Evolutionary conservation across 2,329 filamentous ascomycete species (phyloP).

Genomic region (Verticillium albo-atrum): DNA sequence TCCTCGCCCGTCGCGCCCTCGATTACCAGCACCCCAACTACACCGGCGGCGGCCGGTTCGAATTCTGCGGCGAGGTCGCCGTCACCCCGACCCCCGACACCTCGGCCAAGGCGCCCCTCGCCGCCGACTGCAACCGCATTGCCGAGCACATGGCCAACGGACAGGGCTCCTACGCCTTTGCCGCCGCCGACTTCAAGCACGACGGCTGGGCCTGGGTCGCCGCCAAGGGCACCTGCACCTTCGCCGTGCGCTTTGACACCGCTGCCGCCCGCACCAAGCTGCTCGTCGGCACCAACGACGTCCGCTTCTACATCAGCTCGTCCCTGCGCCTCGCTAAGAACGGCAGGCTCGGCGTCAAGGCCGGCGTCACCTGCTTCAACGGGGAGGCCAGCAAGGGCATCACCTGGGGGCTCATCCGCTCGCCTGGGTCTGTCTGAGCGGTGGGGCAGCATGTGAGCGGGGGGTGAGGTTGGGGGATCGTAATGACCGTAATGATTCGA

Average conservation of each 20-base stretch:
- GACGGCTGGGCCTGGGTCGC: constrained; percentile 9
- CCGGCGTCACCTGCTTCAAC: constrained; percentile 7
- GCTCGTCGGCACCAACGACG: constrained; percentile 11
- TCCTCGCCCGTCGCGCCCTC: neutral
- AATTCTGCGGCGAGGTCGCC: constrained; percentile 11
- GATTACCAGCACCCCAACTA: neutral
- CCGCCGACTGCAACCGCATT: constrained; percentile 6
- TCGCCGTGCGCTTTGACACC: constrained; percentile 4
- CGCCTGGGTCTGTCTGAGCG: neutral
- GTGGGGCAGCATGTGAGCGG: neutral
- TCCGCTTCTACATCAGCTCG: constrained; percentile 8
- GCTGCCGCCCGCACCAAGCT: constrained; percentile 1
- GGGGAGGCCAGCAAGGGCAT: constrained; percentile 4
- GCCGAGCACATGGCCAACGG: neutral
- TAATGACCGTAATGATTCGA: too few relatives aligned
- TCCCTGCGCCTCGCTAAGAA: constrained; percentile 2
- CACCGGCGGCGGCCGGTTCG: constrained; percentile 5
- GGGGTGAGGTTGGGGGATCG: neutral
- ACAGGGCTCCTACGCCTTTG: constrained; percentile 8
- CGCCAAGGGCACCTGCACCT: constrained; percentile 8
- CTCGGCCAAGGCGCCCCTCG: constrained; percentile 6
- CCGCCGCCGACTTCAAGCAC: constrained; percentile 4
- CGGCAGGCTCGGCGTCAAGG: constrained; percentile 7
- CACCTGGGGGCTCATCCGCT: constrained; percentile 7
- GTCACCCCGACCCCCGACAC: constrained; percentile 3